Percentiles rank a stretch among this genome's conserved stretches.
phyloP scores from a whole-genome alignment of 345 rosid species.

The Linum trigynum region DNA sequence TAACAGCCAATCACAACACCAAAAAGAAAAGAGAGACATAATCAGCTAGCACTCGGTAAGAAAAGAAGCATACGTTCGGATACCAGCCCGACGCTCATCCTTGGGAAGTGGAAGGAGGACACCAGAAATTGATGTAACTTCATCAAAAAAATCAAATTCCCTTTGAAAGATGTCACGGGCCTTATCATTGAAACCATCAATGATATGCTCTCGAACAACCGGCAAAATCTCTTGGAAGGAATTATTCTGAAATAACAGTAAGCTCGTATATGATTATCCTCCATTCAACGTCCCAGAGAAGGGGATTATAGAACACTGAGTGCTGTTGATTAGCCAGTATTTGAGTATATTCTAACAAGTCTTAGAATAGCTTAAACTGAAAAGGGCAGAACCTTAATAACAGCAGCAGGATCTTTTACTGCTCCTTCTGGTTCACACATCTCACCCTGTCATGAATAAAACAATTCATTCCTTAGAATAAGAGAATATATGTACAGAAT shows the following conservation, averaged over 20 bases:
- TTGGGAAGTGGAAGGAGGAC: conserved; percentile 64
- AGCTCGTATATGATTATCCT: neutral
- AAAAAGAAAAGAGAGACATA: conserved; percentile 4
- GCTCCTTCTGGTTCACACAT: conserved; percentile 42
- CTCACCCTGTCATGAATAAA: conserved; percentile 69
- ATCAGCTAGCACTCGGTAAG: conserved; percentile 1
- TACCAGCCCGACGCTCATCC: conserved; percentile 96
- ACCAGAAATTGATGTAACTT: conserved; percentile 95
- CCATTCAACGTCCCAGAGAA: too few relatives aligned
- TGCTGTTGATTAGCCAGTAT: too few relatives aligned
- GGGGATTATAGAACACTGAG: too few relatives aligned
- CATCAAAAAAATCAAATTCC: conserved; percentile 89
- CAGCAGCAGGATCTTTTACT: conserved; percentile 47
- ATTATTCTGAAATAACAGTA: conserved; percentile 45
- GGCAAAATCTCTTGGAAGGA: conserved; percentile 80
- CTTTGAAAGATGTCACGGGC: conserved; percentile 74
- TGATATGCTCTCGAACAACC: conserved; percentile 65
- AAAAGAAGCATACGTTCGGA: conserved; percentile 50
- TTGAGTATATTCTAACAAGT: too few relatives aligned
- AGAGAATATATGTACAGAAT: neutral
- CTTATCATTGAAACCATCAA: conserved; percentile 69
- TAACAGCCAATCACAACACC: conserved; percentile 9
- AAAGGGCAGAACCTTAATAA: conserved; percentile 40
- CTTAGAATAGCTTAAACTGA: too few relatives aligned
- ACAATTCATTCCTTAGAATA: neutral